phyloP scores from a whole-genome alignment of 441 rosid genomes.

The Croton setiger region DNA sequence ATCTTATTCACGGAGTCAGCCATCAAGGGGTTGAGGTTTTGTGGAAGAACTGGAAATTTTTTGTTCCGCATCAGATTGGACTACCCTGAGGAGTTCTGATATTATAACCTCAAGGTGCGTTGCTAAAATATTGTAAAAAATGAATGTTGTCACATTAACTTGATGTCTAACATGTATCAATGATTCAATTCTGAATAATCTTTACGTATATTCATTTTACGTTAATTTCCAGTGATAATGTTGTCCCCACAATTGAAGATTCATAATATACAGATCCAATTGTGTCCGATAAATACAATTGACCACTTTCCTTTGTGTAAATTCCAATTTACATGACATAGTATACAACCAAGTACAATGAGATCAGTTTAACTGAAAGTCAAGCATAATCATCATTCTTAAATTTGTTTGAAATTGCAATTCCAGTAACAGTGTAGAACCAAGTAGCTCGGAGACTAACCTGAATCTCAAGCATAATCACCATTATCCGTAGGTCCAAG shows the following conservation, averaged over 20 bases:
- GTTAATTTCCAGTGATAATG: not conserved
- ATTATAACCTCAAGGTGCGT: not conserved
- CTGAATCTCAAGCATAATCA: constrained; percentile 17
- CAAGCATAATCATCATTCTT: too few relatives aligned
- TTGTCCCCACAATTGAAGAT: constrained; percentile 6
- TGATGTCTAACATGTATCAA: constrained; percentile 1
- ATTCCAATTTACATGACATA: constrained; percentile 16
- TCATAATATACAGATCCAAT: not conserved
- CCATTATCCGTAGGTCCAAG: constrained; percentile 36
- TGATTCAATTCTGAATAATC: not conserved
- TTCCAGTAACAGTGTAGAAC: constrained; percentile 24
- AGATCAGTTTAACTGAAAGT: too few relatives aligned
- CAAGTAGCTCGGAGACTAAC: not conserved
- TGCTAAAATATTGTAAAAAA: not conserved
- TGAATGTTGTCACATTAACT: not conserved
- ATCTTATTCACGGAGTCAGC: constrained; percentile 74
- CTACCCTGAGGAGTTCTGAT: not conserved
- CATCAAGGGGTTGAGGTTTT: constrained; percentile 38
- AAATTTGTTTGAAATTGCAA: constrained; percentile 8
- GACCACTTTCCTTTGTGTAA: not conserved
- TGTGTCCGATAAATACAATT: not conserved
- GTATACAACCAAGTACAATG: constrained; percentile 18
- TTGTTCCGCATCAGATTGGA: not conserved
- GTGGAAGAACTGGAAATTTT: not conserved
- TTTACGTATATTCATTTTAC: not conserved